phyloP scores from a whole-genome alignment of 345 rosid species.

The Dipteronia dyeriana region DNA sequence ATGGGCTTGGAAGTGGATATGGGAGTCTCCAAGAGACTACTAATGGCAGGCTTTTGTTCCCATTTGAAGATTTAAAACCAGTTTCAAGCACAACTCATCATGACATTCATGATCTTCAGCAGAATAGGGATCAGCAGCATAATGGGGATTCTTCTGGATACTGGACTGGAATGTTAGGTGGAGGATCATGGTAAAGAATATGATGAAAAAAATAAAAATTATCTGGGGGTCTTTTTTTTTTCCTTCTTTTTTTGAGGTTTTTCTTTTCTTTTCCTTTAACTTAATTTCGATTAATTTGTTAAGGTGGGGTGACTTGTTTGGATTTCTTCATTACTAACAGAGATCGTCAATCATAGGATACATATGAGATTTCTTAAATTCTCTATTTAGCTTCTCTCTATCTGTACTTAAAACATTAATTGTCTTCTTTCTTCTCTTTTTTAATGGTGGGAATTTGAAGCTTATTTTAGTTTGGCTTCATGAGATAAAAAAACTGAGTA shows the following conservation, averaged over 20 bases:
- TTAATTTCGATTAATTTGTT: conserved; percentile 27
- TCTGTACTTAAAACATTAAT: conserved; percentile 1
- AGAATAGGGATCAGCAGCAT: conserved; percentile 37
- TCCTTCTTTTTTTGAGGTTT: conserved; percentile 11
- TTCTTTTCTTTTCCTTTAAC: conserved; percentile 21
- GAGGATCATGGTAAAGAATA: conserved; percentile 86
- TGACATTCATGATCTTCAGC: conserved; percentile 16
- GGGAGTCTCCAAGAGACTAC: conserved; percentile 50
- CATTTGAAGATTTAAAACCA: conserved; percentile 92
- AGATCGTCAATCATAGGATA: conserved; percentile 26
- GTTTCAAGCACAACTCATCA: conserved; percentile 46
- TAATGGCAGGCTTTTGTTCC: conserved; percentile 73
- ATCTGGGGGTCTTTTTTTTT: conserved; percentile 27
- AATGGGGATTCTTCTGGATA: conserved; percentile 63
- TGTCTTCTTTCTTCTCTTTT: conserved; percentile 20
- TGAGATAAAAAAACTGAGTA: conserved; percentile 15
- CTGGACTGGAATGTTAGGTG: conserved; percentile 96
- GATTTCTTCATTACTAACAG: conserved; percentile 51
- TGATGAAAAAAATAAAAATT: conserved; percentile 28
- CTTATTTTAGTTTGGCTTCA: conserved; percentile 55
- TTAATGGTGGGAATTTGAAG: conserved; percentile 39
- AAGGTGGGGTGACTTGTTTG: conserved; percentile 46
- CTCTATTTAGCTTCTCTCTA: conserved; percentile 6
- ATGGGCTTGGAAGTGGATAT: conserved; percentile 63
- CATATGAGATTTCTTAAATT: conserved; percentile 22